Conservation (phyloP, 139 green algal genomes). For the Chlamydomonas sp. region DNA sequence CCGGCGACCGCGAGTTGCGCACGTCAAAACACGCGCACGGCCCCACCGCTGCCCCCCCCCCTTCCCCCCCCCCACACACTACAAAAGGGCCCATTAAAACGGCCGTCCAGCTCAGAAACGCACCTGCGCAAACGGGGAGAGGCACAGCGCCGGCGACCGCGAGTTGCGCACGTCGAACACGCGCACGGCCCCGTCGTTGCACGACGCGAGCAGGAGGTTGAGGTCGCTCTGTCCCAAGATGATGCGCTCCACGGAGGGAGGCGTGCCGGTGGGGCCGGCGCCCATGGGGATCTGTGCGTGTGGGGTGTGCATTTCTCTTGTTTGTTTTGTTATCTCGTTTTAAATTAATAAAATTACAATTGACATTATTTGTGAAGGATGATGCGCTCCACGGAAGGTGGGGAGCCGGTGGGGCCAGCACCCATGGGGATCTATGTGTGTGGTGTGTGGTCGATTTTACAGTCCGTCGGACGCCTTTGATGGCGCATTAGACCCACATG, state of each 20-base stretch:
- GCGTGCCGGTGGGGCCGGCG: not conserved
- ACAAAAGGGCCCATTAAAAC: slow-evolving; percentile 64
- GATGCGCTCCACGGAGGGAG: slow-evolving; percentile 19
- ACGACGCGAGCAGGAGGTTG: slow-evolving; percentile 43
- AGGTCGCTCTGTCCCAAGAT: slow-evolving; percentile 24
- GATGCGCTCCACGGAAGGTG: slow-evolving; percentile 19
- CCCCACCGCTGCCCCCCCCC: not conserved
- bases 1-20: not conserved
- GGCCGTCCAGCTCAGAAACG: slow-evolving; percentile 31
- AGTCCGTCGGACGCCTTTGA: no score
- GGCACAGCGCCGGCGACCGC: slow-evolving; percentile 25
- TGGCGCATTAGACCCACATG: no score
- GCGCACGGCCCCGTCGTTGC: slow-evolving; percentile 43
- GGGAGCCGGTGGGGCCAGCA: not conserved
- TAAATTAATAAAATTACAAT: slow-evolving; percentile 5
- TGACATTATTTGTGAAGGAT: slow-evolving; percentile 7
- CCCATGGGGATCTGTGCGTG: slow-evolving; percentile 19
- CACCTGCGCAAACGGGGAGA: slow-evolving; percentile 32
- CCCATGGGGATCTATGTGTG: slow-evolving; percentile 19
- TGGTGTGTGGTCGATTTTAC: no score
- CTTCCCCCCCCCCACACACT: not conserved
- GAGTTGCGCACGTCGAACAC: slow-evolving; percentile 64
- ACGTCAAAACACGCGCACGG: not conserved
- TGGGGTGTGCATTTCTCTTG: no score
- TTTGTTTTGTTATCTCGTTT: not conserved